phyloP scores from a whole-genome alignment of 495 filamentous ascomycete genomes.

The Articulospora tetracladia region DNA sequence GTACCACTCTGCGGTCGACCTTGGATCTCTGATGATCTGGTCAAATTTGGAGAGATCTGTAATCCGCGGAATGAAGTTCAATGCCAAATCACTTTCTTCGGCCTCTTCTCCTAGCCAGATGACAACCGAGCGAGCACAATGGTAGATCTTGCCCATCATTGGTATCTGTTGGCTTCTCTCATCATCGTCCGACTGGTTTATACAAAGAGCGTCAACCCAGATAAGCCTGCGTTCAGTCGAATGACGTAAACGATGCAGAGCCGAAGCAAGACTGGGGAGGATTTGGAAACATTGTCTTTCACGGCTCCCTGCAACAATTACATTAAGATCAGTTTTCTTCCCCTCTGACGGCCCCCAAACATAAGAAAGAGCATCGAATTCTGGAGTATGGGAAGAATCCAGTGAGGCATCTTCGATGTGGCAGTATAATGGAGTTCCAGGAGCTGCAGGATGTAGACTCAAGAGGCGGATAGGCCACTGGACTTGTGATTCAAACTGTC shows the following conservation, averaged over 20 bases:
- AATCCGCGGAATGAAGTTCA: constrained; percentile 29
- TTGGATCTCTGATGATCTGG: constrained; percentile 16
- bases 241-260: constrained; percentile 20
- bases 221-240: constrained; percentile 1
- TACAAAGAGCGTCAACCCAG: constrained; percentile 38
- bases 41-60: constrained; percentile 28
- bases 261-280: constrained; percentile 1
- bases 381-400: neutral
- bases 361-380: constrained; percentile 24
- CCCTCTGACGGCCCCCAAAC: constrained; percentile 12
- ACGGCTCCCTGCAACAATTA: constrained; percentile 5
- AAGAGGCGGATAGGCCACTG: constrained; percentile 5
- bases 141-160: constrained; percentile 30
- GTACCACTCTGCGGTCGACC: constrained; percentile 20
- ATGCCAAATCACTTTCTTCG: constrained; percentile 12
- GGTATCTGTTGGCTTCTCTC: constrained; percentile 30
- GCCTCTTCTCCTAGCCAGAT: constrained; percentile 28
- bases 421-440: neutral
- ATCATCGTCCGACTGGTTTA: constrained; percentile 28
- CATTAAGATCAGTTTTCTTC: constrained; percentile 1
- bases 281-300: constrained; percentile 6
- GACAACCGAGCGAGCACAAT: constrained; percentile 20
- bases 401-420: neutral
- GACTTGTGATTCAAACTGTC: neutral
- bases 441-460: constrained; percentile 2